These are phyloP conservation scores for Meyerozyma guilliermondii DNA, from an alignment of 1,139 yeast species.

Conservation along the genomic window DNA sequence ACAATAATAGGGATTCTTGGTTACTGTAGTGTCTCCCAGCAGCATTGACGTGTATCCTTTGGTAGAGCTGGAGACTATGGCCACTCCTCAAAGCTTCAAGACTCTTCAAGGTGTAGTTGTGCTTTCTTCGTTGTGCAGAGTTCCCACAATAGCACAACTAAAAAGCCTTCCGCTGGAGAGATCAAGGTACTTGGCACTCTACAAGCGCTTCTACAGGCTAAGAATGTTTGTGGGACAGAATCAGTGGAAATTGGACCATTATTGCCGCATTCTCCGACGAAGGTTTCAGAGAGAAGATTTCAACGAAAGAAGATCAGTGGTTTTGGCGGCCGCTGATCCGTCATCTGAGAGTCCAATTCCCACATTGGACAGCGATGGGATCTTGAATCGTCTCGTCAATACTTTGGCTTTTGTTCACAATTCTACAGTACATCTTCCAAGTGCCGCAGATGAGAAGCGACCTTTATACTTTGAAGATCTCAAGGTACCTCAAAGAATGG, in stretches of 20 bases:
- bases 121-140: not conserved
- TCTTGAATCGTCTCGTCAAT: conserved; percentile 23
- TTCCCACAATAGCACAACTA: conserved; percentile 8
- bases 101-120: not conserved
- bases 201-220: conserved; percentile 29
- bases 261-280: conserved; percentile 21
- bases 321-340: conserved; percentile 9
- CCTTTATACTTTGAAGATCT: conserved; percentile 20
- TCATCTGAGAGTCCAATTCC: conserved; percentile 2
- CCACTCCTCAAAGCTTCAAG: not conserved
- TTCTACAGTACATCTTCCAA: conserved; percentile 23
- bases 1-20: too few relatives aligned
- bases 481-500: conserved; percentile 17
- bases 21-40: not conserved
- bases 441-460: conserved; percentile 11
- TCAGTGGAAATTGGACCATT: conserved; percentile 10
- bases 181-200: conserved; percentile 16
- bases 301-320: conserved; percentile 12
- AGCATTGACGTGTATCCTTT: not conserved
- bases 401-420: conserved; percentile 37
- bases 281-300: conserved; percentile 20
- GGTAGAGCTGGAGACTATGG: not conserved
- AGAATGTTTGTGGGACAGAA: conserved; percentile 22
- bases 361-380: conserved; percentile 9
- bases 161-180: conserved; percentile 9